phyloP scores from a whole-genome alignment of 2,329 filamentous ascomycete species.

The Allantophomopsis cytisporea region DNA sequence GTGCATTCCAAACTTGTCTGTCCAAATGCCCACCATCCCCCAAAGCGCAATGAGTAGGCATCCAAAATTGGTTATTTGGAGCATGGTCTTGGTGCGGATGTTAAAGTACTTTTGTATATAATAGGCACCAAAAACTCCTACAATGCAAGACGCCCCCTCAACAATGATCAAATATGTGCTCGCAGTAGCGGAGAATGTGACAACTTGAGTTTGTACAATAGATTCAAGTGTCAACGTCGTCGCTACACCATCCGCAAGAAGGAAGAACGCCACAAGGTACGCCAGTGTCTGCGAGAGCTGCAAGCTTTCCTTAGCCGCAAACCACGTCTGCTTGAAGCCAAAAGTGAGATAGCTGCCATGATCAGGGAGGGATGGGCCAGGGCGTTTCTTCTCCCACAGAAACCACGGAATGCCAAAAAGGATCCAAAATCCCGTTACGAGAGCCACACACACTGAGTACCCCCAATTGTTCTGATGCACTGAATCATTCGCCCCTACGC shows the following conservation, averaged over 20 bases:
- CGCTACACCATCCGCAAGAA: constrained; percentile 15
- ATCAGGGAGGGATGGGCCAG: constrained; percentile 13
- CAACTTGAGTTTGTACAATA: constrained; percentile 16
- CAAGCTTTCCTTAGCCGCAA: constrained; percentile 13
- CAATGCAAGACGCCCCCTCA: constrained; percentile 11
- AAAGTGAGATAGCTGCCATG: constrained; percentile 16
- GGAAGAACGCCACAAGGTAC: constrained; percentile 16
- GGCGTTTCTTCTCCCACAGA: constrained; percentile 17
- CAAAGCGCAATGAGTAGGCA: constrained; percentile 13
- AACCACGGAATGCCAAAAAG: constrained; percentile 18
- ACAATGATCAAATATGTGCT: constrained; percentile 17
- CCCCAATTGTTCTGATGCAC: constrained; percentile 15
- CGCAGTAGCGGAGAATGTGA: constrained; percentile 13
- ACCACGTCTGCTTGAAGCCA: constrained; percentile 16
- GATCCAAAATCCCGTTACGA: constrained; percentile 17
- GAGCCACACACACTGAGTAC: constrained; percentile 16
- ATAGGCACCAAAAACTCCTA: constrained; percentile 13
- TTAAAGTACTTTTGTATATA: constrained; percentile 12
- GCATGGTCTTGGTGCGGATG: constrained; percentile 16
- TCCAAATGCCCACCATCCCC: constrained; percentile 18
- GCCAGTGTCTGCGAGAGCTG: constrained; percentile 16
- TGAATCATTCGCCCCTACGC: constrained; percentile 12
- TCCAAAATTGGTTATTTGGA: constrained; percentile 14
- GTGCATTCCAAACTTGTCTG: constrained; percentile 14
- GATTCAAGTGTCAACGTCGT: constrained; percentile 13